Percentiles rank a stretch among this genome's conserved stretches.
phyloP scores from a whole-genome alignment of 495 filamentous ascomycete species.

The Penicillium antarcticum region DNA sequence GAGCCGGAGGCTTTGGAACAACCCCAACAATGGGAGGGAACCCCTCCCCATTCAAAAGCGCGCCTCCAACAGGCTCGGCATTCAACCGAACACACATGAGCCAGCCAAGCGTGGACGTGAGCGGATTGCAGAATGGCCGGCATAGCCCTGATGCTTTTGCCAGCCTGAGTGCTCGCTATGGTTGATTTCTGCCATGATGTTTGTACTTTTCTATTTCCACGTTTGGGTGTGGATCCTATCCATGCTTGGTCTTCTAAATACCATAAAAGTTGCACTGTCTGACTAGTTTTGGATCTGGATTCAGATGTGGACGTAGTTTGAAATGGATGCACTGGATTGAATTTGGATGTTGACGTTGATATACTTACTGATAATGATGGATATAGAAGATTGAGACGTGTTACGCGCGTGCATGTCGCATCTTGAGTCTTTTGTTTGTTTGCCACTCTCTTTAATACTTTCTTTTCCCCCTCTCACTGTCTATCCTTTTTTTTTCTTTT shows the following conservation, averaged over 20 bases:
- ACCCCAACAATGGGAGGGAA: constrained; percentile 4
- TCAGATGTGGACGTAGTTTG: no score
- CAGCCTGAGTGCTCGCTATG: constrained; percentile 71
- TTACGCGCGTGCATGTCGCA: constrained; percentile 18
- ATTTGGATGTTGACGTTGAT: neutral
- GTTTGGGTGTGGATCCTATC: neutral
- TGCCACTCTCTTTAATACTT: constrained; percentile 5
- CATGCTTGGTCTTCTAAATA: constrained; percentile 1
- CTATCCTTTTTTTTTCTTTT: neutral
- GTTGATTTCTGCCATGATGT: constrained; percentile 13
- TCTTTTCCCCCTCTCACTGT: neutral
- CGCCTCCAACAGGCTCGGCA: constrained; percentile 6
- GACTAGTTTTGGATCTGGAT: no score
- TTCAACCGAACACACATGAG: constrained; percentile 61
- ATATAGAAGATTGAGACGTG: constrained; percentile 23
- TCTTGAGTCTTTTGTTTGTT: constrained; percentile 7
- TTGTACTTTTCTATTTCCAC: neutral
- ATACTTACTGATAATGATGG: constrained; percentile 4
- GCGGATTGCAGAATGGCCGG: constrained; percentile 67
- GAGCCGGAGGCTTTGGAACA: neutral
- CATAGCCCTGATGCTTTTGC: constrained; percentile 97
- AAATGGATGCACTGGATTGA: constrained; percentile 3
- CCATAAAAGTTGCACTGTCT: no score
- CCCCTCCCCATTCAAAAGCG: constrained; percentile 6
- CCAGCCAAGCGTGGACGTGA: constrained; percentile 86